These are phyloP conservation scores for Chlamydomonas urium DNA, from an alignment of 139 green algal species.

Conservation along the genomic window DNA sequence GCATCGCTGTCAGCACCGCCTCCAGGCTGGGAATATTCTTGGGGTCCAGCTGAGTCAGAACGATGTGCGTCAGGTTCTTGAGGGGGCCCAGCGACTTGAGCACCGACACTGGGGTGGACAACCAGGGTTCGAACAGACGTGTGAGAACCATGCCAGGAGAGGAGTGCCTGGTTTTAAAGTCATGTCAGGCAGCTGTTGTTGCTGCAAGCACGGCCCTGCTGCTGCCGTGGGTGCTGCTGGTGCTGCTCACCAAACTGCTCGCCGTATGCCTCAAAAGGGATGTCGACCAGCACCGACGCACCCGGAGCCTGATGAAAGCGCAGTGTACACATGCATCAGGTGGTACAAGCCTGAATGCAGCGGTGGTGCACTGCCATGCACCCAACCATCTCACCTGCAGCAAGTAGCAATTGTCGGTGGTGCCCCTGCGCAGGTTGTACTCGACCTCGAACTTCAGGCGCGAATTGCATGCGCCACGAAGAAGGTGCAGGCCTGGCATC, in stretches of 20 bases:
- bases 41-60: conserved; percentile 85
- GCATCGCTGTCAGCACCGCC: conserved; percentile 50
- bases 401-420: conserved; percentile 88
- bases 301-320: neutral
- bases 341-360: neutral
- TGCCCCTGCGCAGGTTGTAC: conserved; percentile 79
- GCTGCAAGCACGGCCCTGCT: neutral
- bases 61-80: conserved; percentile 51
- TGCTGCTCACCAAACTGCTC: conserved; percentile 53
- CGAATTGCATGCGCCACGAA: conserved; percentile 34
- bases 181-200: no score
- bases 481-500: conserved; percentile 25
- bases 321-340: neutral
- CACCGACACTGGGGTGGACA: conserved; percentile 45
- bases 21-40: conserved; percentile 71
- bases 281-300: conserved; percentile 60
- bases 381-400: conserved; percentile 31
- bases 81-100: conserved; percentile 29
- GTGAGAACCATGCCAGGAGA: no score
- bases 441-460: conserved; percentile 70
- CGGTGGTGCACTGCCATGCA: conserved; percentile 2
- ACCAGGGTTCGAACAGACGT: no score
- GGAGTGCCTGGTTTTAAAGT: no score
- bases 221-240: neutral
- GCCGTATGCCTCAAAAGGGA: conserved; percentile 72